Evolutionary conservation across 352 stramenopile genomes (phyloP), one percentile per base, ranked within the genome.

Genomic region (Phytophthora constricta): DNA sequence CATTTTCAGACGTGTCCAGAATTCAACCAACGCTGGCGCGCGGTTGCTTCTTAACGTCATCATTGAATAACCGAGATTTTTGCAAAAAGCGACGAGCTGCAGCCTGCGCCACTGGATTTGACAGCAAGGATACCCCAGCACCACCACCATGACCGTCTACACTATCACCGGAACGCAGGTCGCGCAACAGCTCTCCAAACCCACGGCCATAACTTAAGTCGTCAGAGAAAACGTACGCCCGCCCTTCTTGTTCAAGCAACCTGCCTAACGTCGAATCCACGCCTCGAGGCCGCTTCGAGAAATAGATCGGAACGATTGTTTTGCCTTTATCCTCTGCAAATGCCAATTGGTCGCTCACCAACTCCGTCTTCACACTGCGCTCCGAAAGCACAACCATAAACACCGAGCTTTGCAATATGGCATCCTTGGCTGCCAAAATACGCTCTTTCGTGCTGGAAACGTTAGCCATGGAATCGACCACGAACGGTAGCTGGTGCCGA

Each of bases 321-420:
- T 92, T 92, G 50, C 82, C 86, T 58, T 92, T 92, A 62, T 95
- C 86, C 64, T 93, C 84, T 2, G 84, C 86, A 54, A 92, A 95
- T 17, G 82, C 86, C n/a, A 93, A 62, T 68, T 95, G 84, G 64
- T 93, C 84, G 62, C 84, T 92, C 50, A 95, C 80, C 20, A 95
- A 70, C 58, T 95, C 87, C 5, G 81, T 93, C 68, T 90, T 87
- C 49, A 86, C 83, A 61, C 77, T 92, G 25, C 90, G 79, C 47
- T 87, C 77, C 19, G 87, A 93, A 11, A 93, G 67, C 33, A 96
- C 78, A 25, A 93, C 84, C 20, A 96, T 57, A 58, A 94, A 87
- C 13, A 90, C 69, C 1, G 75, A 70, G 62, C 84, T 84, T 43
- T 90, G 79, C 8, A 92, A 37, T 50, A 95, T 93, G 17, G 87